Evolutionary conservation across 345 rosid genomes (phyloP).

Genomic region (Abelmoschus esculentus): DNA sequence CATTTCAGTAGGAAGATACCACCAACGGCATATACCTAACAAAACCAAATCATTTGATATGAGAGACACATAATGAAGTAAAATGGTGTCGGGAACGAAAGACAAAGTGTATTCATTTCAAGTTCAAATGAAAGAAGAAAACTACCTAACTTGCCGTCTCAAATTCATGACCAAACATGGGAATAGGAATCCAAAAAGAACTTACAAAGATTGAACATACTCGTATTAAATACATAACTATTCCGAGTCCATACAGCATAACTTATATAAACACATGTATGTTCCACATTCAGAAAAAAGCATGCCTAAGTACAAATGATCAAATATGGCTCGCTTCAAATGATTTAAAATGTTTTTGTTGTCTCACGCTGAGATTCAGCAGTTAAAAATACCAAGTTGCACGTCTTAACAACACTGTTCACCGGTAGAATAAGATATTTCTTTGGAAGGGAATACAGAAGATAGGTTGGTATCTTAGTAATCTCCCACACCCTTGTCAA

Average conservation of each 20-base stretch:
- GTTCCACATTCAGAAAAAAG: no score
- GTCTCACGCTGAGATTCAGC: no score
- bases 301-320: no score
- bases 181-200: neutral
- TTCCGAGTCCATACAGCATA: no score
- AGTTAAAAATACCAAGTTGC: neutral
- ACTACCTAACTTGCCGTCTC: neutral
- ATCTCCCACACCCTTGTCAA: neutral
- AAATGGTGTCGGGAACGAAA: neutral
- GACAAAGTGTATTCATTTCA: neutral
- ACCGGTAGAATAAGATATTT: neutral
- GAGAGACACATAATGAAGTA: neutral
- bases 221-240: no score
- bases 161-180: neutral
- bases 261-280: no score
- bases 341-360: no score
- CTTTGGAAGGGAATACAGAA: neutral
- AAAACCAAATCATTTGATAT: constrained; percentile 10
- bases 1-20: constrained; percentile 72
- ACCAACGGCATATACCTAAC: constrained; percentile 76
- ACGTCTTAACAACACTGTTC: neutral
- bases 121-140: neutral
- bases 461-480: neutral
- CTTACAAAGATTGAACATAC: neutral
- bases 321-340: no score